phyloP scores from a whole-genome alignment of 371 early-diverging fungal species.

The Lichtheimia corymbifera region DNA sequence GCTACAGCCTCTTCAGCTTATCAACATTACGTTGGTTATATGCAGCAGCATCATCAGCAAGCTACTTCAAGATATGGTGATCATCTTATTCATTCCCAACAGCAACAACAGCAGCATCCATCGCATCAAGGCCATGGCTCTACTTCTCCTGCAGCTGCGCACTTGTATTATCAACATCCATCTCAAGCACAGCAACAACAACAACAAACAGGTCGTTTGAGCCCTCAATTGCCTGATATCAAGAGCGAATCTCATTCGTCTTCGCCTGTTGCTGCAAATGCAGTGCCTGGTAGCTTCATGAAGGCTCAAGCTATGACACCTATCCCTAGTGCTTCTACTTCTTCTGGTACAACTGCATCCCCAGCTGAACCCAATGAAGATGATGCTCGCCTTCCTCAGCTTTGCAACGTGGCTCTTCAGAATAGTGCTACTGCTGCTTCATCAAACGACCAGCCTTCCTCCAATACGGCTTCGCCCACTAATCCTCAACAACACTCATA shows the following conservation, averaged over 20 bases:
- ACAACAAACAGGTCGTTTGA: background rate
- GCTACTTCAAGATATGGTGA: background rate
- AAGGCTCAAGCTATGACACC: conserved; percentile 36
- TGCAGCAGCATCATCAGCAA: background rate
- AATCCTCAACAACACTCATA: conserved; percentile 10
- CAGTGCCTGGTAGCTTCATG: conserved; percentile 3
- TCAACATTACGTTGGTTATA: conserved; percentile 3
- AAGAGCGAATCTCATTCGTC: conserved; percentile 5
- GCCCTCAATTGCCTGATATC: conserved; percentile 10
- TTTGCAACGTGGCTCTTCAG: conserved; percentile 44
- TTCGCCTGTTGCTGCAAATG: no score
- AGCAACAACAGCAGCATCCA: conserved; percentile 10
- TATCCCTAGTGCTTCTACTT: conserved; percentile 39
- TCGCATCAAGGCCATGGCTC: conserved; percentile 7
- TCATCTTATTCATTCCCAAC: background rate
- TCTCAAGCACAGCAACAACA: conserved; percentile 6
- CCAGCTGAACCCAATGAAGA: conserved; percentile 34
- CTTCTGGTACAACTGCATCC: conserved; percentile 34
- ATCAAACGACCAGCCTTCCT: background rate
- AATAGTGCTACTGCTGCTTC: conserved; percentile 1
- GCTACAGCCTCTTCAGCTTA: background rate
- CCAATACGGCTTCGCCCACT: conserved; percentile 6
- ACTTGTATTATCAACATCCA: conserved; percentile 17
- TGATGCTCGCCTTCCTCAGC: conserved; percentile 43
- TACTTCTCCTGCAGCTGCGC: conserved; percentile 5